Evolutionary conservation across 1,284 basidiomycete species (phyloP), one percentile per base, ranked within the genome.

Genomic region (Serendipita sp.): DNA sequence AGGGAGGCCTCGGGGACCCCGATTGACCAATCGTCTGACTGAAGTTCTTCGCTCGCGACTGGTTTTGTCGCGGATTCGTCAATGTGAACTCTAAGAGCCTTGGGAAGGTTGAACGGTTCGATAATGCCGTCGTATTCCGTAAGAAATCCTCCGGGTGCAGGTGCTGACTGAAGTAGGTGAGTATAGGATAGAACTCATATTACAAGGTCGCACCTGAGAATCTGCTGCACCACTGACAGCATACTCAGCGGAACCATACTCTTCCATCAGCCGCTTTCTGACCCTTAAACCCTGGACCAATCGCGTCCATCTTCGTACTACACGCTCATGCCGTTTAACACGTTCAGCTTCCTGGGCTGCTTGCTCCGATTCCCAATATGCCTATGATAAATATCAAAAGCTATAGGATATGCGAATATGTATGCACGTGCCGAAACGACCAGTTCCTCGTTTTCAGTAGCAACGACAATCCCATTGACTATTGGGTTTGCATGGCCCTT

Each of bases 251-350:
- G 71, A 74, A 3, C 80, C 83, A 72, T 97, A 98, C 71, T 95
- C 85, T 60, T 83, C 83, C 68, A 88, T 84, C 38, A 98, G 77
- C 42, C 93, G 81, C 69, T 87, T 79, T 6, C 91, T 82, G 64
- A 98, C 91, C 30, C 89, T 81, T 55, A 98, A 77, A 1, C 93
- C 94, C 44, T 92, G 89, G 32, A 98, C 80, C 35, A 99, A 80
- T 67, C 87, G 85, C 53, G 79, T 82, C 96, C 96, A 99, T 49
- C 87, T 82, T 73, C 93, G 94, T 67, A 96, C 74, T 0, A 87
- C 88, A 29, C 84, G 81, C 62, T 93, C 91, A 68, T 90, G 82
- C 64, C 80, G 81, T 73, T 93, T 94, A 1, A 76, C 78, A 41
- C 80, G 79, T 64, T 88, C 87, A 69, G 85, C 90, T 72, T 91